A percentile compares a stretch with the other conserved stretches of the same genome.
Evolutionary conservation across 129 eudicot species (phyloP).

Genomic region (Daucus carota): DNA sequence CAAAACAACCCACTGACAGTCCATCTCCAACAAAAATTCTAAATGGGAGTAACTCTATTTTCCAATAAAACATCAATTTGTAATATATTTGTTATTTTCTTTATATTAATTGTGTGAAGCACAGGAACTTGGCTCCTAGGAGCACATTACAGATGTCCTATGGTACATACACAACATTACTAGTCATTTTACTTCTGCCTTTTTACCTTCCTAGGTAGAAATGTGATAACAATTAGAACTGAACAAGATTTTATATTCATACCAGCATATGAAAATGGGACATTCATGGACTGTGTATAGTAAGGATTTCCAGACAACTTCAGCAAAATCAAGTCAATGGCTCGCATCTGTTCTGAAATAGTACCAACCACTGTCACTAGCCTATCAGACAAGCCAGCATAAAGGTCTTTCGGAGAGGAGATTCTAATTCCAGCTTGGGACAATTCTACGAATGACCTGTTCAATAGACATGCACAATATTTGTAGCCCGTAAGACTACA

Average conservation of each 20-base stretch:
- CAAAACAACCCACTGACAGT: not conserved
- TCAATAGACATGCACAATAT: conserved; percentile 8
- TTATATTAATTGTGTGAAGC: not conserved
- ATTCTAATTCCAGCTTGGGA: conserved; percentile 77
- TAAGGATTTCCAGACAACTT: conserved; percentile 54
- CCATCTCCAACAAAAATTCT: not conserved
- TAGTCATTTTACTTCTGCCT: not conserved
- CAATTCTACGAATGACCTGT: conserved; percentile 84
- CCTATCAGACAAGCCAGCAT: conserved; percentile 70
- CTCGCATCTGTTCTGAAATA: conserved; percentile 65
- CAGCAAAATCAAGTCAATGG: conserved; percentile 60
- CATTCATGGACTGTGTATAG: conserved; percentile 54
- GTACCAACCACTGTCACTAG: conserved; percentile 74
- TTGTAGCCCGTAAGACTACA: conserved; percentile 12
- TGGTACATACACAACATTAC: not conserved
- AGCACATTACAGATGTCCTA: not conserved
- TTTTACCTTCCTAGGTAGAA: not conserved
- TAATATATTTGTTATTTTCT: not conserved
- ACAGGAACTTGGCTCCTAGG: not conserved
- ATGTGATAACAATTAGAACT: not conserved
- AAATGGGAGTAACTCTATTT: not conserved
- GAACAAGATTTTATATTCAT: not conserved
- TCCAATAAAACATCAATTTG: not conserved
- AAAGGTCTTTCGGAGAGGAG: conserved; percentile 68
- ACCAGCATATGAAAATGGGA: conserved; percentile 76